These are phyloP conservation scores for Ogataea glucozyma DNA, from an alignment of 805 yeast species.

Conservation along the genomic window DNA sequence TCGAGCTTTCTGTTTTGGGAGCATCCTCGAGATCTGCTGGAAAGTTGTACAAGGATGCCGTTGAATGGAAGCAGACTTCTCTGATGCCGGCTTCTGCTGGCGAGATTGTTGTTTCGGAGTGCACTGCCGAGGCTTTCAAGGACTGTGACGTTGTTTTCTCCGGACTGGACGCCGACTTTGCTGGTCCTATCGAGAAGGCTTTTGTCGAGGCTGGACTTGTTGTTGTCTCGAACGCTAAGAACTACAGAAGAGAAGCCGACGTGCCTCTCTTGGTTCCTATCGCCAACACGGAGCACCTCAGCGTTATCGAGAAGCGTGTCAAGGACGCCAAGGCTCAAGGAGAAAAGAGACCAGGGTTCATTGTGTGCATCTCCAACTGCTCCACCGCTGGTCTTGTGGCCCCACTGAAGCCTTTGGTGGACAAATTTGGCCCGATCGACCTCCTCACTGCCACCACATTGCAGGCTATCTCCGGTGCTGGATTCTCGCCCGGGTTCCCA, in stretches of 20 bases:
- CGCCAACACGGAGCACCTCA: conserved; percentile 88
- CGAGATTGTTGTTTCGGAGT: conserved; percentile 68
- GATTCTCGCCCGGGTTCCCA: conserved; percentile 96
- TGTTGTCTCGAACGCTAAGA: conserved; percentile 92
- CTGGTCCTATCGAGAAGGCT: conserved; percentile 88
- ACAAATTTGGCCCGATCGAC: conserved; percentile 86
- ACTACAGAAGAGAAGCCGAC: conserved; percentile 81
- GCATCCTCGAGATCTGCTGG: conserved; percentile 96
- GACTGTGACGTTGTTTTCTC: conserved; percentile 94
- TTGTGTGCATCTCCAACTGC: conserved; percentile 95
- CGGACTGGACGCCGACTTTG: conserved; percentile 89
- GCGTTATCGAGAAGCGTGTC: conserved; percentile 62
- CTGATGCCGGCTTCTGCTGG: conserved; percentile 71
- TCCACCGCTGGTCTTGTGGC: conserved; percentile 98
- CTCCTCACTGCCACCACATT: conserved; percentile 85
- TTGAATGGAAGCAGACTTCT: conserved; percentile 90
- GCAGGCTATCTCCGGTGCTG: conserved; percentile 98
- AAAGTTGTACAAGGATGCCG: conserved; percentile 79
- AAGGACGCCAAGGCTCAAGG: conserved; percentile 55
- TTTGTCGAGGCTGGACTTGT: conserved; percentile 80
- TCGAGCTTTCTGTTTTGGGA: conserved; percentile 81
- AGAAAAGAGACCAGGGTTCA: conserved; percentile 69
- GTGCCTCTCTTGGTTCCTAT: conserved; percentile 96
- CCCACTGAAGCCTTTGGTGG: conserved; percentile 92
- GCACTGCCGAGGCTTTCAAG: conserved; percentile 72